Percentiles rank a stretch among this genome's conserved stretches.
Evolutionary conservation across 805 yeast genomes (phyloP).

Genomic region (Yarrowia keelungensis): DNA sequence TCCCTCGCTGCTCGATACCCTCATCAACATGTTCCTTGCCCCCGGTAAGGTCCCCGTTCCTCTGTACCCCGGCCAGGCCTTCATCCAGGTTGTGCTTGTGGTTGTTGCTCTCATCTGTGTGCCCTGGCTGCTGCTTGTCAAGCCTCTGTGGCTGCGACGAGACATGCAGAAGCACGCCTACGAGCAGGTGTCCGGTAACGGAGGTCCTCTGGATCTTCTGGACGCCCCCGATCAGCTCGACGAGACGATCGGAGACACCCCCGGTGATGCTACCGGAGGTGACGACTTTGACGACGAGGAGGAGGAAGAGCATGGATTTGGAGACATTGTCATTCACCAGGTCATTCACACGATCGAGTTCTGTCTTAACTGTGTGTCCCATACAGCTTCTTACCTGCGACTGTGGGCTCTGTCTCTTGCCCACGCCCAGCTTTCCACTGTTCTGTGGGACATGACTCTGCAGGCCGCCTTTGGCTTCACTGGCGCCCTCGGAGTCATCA

Average conservation of each 20-base stretch:
- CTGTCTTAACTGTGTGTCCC: constrained; percentile 96
- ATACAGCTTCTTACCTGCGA: constrained; percentile 95
- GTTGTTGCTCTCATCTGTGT: constrained; percentile 85
- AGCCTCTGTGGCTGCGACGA: constrained; percentile 76
- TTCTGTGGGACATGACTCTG: constrained; percentile 95
- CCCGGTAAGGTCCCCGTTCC: constrained; percentile 89
- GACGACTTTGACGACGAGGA: constrained; percentile 58
- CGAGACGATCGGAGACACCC: constrained; percentile 43
- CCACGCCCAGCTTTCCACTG: constrained; percentile 94
- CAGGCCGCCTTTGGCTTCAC: constrained; percentile 73
- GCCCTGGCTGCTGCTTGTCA: constrained; percentile 86
- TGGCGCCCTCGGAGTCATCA: constrained; percentile 71
- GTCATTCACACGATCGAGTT: constrained; percentile 97
- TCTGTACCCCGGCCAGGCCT: constrained; percentile 79
- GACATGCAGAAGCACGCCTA: constrained; percentile 63
- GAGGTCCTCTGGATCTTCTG: constrained; percentile 42
- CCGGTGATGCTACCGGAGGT: constrained; percentile 48
- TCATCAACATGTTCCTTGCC: constrained; percentile 91
- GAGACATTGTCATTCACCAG: constrained; percentile 95
- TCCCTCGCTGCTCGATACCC: constrained; percentile 92
- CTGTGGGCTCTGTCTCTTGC: constrained; percentile 98
- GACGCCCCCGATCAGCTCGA: constrained; percentile 39
- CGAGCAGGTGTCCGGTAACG: constrained; percentile 55
- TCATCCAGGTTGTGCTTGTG: constrained; percentile 74
- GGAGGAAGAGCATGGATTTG: constrained; percentile 71